Evolutionary conservation across 257 asterid species (phyloP).

Genomic region (Solanum arcanum): DNA sequence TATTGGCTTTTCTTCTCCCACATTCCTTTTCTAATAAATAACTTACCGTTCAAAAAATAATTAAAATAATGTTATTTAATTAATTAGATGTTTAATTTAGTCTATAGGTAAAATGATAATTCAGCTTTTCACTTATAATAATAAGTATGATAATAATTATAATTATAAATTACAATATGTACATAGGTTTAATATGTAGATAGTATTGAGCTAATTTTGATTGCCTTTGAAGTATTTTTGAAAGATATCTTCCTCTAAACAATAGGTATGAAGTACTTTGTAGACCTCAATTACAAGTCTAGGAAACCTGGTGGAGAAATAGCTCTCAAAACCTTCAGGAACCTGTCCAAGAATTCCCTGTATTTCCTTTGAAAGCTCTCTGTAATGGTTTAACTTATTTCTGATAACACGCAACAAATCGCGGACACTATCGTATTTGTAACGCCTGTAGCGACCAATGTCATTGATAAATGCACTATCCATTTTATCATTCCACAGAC

Average conservation of each 20-base stretch:
- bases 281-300: constrained; percentile 61
- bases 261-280: constrained; percentile 26
- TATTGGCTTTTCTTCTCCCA: no score
- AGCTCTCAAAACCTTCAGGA: constrained; percentile 71
- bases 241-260: constrained; percentile 57
- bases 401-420: constrained; percentile 33
- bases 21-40: no score
- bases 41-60: no score
- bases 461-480: constrained; percentile 50
- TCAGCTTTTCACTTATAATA: no score
- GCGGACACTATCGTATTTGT: constrained; percentile 69
- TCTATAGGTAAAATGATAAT: no score
- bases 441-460: constrained; percentile 69
- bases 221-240: constrained; percentile 35
- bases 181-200: background rate
- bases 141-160: no score
- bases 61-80: no score
- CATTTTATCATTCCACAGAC: constrained; percentile 84
- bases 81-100: no score
- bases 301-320: constrained; percentile 67
- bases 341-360: constrained; percentile 53
- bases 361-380: constrained; percentile 67
- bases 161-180: background rate
- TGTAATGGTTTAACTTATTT: constrained; percentile 72
- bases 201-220: constrained; percentile 12